A percentile compares a stretch with the other conserved stretches of the same genome.
phyloP scores from a whole-genome alignment of 2,329 filamentous ascomycete species.

The Tolypocladium pustulatum region DNA sequence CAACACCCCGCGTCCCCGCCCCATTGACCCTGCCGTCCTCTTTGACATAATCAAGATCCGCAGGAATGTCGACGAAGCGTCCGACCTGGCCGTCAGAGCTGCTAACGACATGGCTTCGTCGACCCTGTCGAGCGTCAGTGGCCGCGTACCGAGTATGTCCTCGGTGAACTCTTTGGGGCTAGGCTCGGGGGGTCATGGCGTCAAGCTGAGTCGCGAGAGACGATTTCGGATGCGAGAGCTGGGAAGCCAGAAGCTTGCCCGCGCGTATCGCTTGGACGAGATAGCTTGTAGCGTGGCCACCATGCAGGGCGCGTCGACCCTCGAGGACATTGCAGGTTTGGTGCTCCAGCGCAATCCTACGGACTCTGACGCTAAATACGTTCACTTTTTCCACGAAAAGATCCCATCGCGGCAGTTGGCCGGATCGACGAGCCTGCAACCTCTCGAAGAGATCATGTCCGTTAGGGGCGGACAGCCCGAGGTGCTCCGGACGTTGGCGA shows the following conservation, averaged over 20 bases:
- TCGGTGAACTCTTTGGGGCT: conserved; percentile 10
- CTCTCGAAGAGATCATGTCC: conserved; percentile 57
- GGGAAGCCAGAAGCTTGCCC: conserved; percentile 65
- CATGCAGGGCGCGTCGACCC: conserved; percentile 68
- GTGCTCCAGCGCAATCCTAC: conserved; percentile 61
- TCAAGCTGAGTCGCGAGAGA: conserved; percentile 64
- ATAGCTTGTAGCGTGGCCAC: conserved; percentile 73
- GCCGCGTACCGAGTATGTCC: conserved; percentile 16
- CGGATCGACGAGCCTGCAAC: conserved; percentile 56
- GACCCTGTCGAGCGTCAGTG: conserved; percentile 45
- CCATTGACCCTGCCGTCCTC: conserved; percentile 70
- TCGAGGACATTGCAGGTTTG: conserved; percentile 65
- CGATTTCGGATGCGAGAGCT: conserved; percentile 73
- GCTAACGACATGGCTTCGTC: conserved; percentile 62
- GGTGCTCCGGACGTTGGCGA: conserved; percentile 60
- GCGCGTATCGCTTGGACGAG: conserved; percentile 73
- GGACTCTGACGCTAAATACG: conserved; percentile 69
- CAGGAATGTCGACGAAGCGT: conserved; percentile 68
- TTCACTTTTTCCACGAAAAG: conserved; percentile 91
- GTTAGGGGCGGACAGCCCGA: conserved; percentile 54
- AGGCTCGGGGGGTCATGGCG: conserved; percentile 42
- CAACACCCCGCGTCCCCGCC: conserved; percentile 62
- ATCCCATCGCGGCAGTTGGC: conserved; percentile 66
- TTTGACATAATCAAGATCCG: conserved; percentile 80
- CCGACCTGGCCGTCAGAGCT: conserved; percentile 65